Conservation (phyloP, 2,329 filamentous ascomycete genomes). For the Trichoderma sp. region DNA sequence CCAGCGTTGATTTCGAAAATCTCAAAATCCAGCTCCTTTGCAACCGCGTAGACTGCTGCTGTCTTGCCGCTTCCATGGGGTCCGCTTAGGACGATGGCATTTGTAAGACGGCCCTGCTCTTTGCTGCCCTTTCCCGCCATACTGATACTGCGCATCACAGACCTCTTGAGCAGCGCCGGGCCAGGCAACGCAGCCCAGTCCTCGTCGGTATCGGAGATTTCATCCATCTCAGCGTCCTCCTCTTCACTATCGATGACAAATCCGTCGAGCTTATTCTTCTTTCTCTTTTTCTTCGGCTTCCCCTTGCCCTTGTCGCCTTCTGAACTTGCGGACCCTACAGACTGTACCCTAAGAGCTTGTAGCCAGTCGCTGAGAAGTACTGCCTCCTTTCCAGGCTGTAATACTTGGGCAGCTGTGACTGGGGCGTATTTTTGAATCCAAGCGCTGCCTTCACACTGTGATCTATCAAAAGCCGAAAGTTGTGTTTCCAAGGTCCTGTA, state of each 20-base stretch:
- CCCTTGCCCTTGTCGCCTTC: conserved; percentile 32
- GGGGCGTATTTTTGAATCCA: conserved; percentile 92
- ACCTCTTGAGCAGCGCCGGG: conserved; percentile 48
- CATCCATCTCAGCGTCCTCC: conserved; percentile 68
- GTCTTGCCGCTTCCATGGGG: conserved; percentile 92
- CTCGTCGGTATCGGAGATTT: conserved; percentile 63
- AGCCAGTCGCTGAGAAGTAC: conserved; percentile 79
- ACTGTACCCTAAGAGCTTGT: conserved; percentile 69
- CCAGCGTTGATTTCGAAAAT: conserved; percentile 93
- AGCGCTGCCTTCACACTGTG: conserved; percentile 67
- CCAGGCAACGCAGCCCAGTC: conserved; percentile 42
- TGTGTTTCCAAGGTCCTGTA: conserved; percentile 60
- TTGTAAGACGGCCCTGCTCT: conserved; percentile 57
- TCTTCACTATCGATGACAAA: conserved; percentile 82
- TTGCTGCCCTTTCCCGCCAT: conserved; percentile 40
- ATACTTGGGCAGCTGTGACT: conserved; percentile 63
- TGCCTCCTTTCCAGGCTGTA: conserved; percentile 74
- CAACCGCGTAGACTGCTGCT: conserved; percentile 86
- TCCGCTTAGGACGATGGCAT: conserved; percentile 85
- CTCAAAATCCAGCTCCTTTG: conserved; percentile 88
- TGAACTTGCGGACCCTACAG: conserved; percentile 66
- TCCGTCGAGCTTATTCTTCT: conserved; percentile 73
- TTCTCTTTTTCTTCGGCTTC: conserved; percentile 61
- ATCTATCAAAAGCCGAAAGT: conserved; percentile 79
- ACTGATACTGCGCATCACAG: conserved; percentile 53